Percentiles rank a stretch among this genome's conserved stretches.
Conservation (phyloP, 2,329 filamentous ascomycete species). For the Trichoderma breve region DNA sequence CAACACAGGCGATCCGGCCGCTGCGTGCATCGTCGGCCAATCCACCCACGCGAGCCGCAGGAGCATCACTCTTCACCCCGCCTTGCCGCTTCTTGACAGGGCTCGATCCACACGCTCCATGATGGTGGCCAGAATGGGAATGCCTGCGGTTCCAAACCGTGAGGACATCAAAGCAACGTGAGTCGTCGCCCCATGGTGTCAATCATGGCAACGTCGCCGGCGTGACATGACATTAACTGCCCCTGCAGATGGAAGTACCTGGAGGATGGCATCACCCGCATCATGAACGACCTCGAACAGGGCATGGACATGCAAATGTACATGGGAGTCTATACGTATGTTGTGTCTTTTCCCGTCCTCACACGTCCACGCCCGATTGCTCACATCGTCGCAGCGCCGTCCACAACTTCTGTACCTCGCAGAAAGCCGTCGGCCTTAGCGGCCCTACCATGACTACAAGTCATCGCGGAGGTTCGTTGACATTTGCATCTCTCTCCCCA, state of each 20-base stretch:
- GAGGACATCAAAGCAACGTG: slow-evolving; percentile 59
- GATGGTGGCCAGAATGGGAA: slow-evolving; percentile 42
- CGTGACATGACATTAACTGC: neutral
- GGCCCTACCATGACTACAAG: slow-evolving; percentile 40
- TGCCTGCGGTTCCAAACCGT: slow-evolving; percentile 59
- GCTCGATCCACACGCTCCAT: neutral
- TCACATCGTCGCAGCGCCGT: slow-evolving; percentile 64
- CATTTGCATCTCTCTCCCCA: neutral
- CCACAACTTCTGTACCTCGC: slow-evolving; percentile 98
- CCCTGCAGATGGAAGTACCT: slow-evolving; percentile 79
- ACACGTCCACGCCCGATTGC: slow-evolving; percentile 23
- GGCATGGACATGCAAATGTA: slow-evolving; percentile 96
- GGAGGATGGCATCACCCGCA: slow-evolving; percentile 81
- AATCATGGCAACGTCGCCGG: neutral
- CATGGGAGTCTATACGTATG: slow-evolving; percentile 91
- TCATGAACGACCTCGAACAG: slow-evolving; percentile 88
- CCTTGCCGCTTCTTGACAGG: slow-evolving; percentile 6
- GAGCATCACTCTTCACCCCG: slow-evolving; percentile 18
- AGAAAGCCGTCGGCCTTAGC: slow-evolving; percentile 75
- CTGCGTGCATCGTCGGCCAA: neutral
- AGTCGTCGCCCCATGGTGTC: slow-evolving; percentile 22
- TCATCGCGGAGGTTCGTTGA: slow-evolving; percentile 59
- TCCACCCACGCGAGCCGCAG: slow-evolving; percentile 20
- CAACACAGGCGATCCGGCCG: neutral
- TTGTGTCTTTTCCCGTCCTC: slow-evolving; percentile 9